Percentiles rank a stretch among this genome's conserved stretches.
Conservation (phyloP, 345 rosid species). For the Mangifera indica region DNA sequence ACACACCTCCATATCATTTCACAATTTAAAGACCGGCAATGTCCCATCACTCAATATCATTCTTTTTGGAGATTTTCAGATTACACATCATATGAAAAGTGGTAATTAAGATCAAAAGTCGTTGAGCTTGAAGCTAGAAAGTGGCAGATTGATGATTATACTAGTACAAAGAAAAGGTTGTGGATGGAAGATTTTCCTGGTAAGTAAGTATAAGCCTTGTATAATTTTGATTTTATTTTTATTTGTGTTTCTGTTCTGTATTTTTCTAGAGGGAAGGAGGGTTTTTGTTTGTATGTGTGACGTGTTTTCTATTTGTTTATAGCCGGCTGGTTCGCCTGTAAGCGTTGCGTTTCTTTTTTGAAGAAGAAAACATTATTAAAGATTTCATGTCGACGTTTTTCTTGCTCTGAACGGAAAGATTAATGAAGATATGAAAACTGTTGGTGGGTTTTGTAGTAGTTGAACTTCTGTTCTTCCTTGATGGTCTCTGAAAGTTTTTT, state of each 20-base stretch:
- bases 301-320: slow-evolving; percentile 7
- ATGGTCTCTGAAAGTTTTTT: background rate
- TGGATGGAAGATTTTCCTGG: slow-evolving; percentile 36
- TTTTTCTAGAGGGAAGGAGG: background rate
- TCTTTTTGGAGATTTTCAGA: background rate
- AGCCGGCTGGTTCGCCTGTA: slow-evolving; percentile 16
- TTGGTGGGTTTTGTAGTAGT: slow-evolving; percentile 1
- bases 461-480: background rate
- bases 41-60: slow-evolving; percentile 9
- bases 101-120: slow-evolving; percentile 22
- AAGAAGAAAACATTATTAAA: background rate
- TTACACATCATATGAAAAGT: background rate
- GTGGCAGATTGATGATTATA: background rate
- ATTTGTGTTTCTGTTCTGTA: slow-evolving; percentile 18
- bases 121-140: slow-evolving; percentile 22
- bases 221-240: background rate
- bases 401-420: background rate
- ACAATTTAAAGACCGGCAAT: background rate
- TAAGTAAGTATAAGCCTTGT: slow-evolving; percentile 9
- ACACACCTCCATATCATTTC: no score
- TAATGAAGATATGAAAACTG: background rate
- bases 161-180: slow-evolving; percentile 9
- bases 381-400: slow-evolving; percentile 4
- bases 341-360: background rate
- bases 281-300: slow-evolving; percentile 20